Base-by-base conservation (phyloP, 1,284 basidiomycete species). In the Malassezia restricta region DNA sequence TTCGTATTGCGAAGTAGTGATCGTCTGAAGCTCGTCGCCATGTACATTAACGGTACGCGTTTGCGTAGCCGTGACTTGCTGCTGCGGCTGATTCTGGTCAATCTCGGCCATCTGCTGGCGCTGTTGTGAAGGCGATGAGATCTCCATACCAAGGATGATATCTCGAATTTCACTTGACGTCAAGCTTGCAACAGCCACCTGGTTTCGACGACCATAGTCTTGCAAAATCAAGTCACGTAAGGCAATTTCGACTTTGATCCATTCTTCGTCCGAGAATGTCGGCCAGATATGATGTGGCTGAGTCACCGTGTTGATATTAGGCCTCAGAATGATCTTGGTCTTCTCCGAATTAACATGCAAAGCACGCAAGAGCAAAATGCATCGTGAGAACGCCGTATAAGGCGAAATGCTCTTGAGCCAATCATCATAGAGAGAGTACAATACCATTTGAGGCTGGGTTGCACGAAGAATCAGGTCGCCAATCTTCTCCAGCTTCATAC, bases 401-500 rank as follows among this genome's bases (percentile, higher is more conserved):
- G 87, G 91, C 48, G 92, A 96, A 68, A 99, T 94, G 11, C 87
- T 91, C 78, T 95, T 94, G 69, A 98, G 80, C 94, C 94, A 98
- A 74, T 96, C 92, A 75, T 99, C 85, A 75, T 98, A 99, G 57
- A 98, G 80, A 78, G 87, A 94, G 80, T 95, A 96, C 49, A 99
- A 76, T 17, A 98, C 89, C 92, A 95, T 95, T 74, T 95, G 90
- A n/a, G 91, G 91, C 79, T 94, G 90, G 33, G 87, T 95, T 24
- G 91, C 90, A 57, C 88, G 86, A 82, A 95, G 75, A 64, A 95
- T 95, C 56, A 98, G 78, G 74, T 99, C 94, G 77, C 94, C 94
- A 63, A 99, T 96, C 76, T 96, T 95, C 79, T 99, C 94, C 82
- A 98, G 91, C 80, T 98, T 96, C 84, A 99, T 90, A 65, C 89